Evolutionary conservation across 1,284 basidiomycete species (phyloP).

Genomic region (Neotropicomus parvogracilis): DNA sequence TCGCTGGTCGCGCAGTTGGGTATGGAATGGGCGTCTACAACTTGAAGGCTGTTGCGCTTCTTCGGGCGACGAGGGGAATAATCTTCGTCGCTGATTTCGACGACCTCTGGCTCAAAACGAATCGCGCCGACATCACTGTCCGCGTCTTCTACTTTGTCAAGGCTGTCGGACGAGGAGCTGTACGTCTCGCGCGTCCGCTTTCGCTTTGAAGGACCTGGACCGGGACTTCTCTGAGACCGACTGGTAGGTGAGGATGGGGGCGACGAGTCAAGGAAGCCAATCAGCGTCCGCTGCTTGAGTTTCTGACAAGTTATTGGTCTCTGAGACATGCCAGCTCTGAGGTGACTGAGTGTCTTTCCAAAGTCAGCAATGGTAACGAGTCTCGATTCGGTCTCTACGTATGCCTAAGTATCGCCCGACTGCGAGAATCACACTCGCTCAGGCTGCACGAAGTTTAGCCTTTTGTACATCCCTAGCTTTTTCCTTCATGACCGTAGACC

Average conservation of each 20-base stretch:
- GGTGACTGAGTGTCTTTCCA: background rate
- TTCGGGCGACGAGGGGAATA: constrained; percentile 36
- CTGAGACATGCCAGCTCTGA: constrained; percentile 18
- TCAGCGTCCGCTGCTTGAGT: constrained; percentile 34
- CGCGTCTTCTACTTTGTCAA: constrained; percentile 22
- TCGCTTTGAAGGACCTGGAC: constrained; percentile 15
- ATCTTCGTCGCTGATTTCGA: constrained; percentile 36
- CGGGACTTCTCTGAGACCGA: constrained; percentile 5
- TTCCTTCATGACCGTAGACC: constrained; percentile 71
- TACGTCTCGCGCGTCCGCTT: constrained; percentile 12
- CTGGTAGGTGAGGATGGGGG: constrained; percentile 23
- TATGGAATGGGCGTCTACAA: constrained; percentile 19
- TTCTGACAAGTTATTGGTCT: constrained; percentile 15
- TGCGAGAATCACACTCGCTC: constrained; percentile 16
- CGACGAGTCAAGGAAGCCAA: constrained; percentile 27
- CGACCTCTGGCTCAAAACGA: constrained; percentile 40
- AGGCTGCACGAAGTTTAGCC: constrained; percentile 53
- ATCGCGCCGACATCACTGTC: constrained; percentile 50
- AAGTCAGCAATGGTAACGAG: background rate
- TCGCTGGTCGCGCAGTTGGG: constrained; percentile 26
- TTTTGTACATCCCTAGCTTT: constrained; percentile 63
- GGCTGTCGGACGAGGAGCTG: constrained; percentile 11
- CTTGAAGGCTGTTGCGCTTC: constrained; percentile 25
- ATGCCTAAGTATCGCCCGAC: background rate
- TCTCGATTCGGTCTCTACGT: too few relatives aligned